Conservation (phyloP, 139 green algal species). For the Gonium pectorale region DNA sequence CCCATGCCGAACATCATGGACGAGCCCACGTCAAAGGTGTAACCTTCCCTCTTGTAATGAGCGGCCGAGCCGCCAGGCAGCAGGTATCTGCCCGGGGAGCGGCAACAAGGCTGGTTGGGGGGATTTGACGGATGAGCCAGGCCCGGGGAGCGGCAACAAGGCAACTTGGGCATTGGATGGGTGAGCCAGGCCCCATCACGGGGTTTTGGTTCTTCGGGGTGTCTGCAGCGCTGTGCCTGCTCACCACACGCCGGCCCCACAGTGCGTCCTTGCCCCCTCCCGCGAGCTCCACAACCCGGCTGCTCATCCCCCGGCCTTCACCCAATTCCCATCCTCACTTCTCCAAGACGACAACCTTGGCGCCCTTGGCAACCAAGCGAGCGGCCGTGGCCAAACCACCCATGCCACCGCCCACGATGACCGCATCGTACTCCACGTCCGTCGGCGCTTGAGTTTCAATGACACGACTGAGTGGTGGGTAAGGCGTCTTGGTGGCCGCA, state of each 20-base stretch:
- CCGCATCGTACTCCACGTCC: slow-evolving; percentile 86
- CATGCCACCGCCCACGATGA: slow-evolving; percentile 94
- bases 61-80: slow-evolving; percentile 92
- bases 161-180: no score
- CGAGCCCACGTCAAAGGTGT: slow-evolving; percentile 95
- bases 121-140: no score
- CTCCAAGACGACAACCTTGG: slow-evolving; percentile 87
- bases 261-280: no score
- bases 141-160: no score
- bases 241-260: no score
- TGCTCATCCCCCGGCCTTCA: background rate
- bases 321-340: slow-evolving; percentile 65
- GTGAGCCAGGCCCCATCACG: no score
- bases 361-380: slow-evolving; percentile 84
- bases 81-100: slow-evolving; percentile 77
- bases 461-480: slow-evolving; percentile 1
- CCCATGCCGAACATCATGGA: slow-evolving; percentile 99
- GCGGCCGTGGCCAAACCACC: slow-evolving; percentile 90
- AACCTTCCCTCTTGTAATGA: slow-evolving; percentile 92
- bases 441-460: slow-evolving; percentile 58
- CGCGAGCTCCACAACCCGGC: no score
- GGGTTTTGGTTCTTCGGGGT: no score
- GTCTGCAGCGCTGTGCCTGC: no score
- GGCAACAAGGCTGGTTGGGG: no score
- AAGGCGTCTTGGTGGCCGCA: slow-evolving; percentile 29